Evolutionary conservation across 768 basidiomycete species (phyloP), one percentile per base, ranked within the genome.

Genomic region (Suillus lakei): DNA sequence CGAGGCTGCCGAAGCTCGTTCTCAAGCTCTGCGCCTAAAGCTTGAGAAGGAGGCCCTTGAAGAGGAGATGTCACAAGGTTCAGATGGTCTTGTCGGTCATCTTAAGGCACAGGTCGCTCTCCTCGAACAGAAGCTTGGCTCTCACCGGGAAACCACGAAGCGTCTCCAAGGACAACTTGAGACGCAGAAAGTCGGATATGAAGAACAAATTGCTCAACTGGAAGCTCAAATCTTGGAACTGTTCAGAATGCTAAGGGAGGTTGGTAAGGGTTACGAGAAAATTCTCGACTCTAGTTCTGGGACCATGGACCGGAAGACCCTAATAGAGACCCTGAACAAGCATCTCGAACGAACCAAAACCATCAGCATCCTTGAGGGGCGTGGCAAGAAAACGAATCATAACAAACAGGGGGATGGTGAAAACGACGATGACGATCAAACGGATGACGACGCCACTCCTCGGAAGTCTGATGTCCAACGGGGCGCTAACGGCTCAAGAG

Each of bases 221-320:
- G 95, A 98, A 73, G 85, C 90, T 15, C 93, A 98, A 81, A 96
- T 97, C 66, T 87, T 92, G 84, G 96, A 98, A 74, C 78, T 98
- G 21, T 99, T 96, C 81, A 85, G 91, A 69, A 97, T 98, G 95
- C 82, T 99, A 62, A 92, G 89, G 74, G 93, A 97, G 71, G 85
- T 91, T 41, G 89, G 91, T 18, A 88, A 85, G 63, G 90, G 91
- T 16, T 85, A 94, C 43, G 91, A 93, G 63, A 86, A 84, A 66
- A 87, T 96, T 65, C 79, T 92, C 23, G 92, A 90, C 74, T 83
- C 80, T 30, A 85, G 85, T 50, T 77, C 80, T 26, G 85, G 82
- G 9, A 76, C 83, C 9, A 88, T 95, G 87, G 91, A 96, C 72
- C 85, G 95, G 65, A 91, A 90, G 78, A 84, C 88, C 21, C 84